phyloP scores from a whole-genome alignment of 441 rosid genomes.

The Brassica hybrid region DNA sequence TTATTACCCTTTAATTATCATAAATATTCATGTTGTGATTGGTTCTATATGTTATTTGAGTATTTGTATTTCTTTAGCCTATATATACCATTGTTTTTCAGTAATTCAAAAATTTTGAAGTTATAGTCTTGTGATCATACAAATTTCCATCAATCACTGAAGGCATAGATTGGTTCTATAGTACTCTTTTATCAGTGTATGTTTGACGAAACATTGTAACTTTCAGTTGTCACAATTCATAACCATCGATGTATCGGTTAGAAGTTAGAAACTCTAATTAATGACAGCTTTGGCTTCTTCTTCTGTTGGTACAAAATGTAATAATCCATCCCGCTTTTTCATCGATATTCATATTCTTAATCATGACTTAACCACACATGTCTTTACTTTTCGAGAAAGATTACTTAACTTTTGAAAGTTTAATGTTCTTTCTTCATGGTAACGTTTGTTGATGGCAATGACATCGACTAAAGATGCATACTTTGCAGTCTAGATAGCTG shows the following conservation, averaged over 20 bases:
- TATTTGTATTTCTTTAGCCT: slow-evolving; percentile 34
- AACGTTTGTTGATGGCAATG: slow-evolving; percentile 41
- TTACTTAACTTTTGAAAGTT: slow-evolving; percentile 40
- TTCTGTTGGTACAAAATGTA: slow-evolving; percentile 34
- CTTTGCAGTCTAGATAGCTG: slow-evolving; percentile 15
- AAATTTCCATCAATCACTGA: background rate
- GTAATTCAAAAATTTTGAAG: background rate
- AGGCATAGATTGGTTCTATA: background rate
- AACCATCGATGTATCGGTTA: slow-evolving; percentile 23
- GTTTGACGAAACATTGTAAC: slow-evolving; percentile 8
- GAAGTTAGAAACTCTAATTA: slow-evolving; percentile 33
- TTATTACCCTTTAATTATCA: slow-evolving; percentile 14
- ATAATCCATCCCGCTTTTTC: slow-evolving; percentile 37
- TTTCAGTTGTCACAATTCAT: slow-evolving; percentile 27
- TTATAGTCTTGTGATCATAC: background rate
- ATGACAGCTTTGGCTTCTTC: slow-evolving; percentile 29
- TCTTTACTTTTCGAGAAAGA: slow-evolving; percentile 34
- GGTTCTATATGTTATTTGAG: slow-evolving; percentile 31
- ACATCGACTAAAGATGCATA: slow-evolving; percentile 32
- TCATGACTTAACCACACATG: slow-evolving; percentile 38
- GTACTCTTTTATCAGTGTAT: background rate
- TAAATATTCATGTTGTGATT: slow-evolving; percentile 50
- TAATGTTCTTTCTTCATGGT: slow-evolving; percentile 47
- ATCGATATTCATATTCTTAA: slow-evolving; percentile 35
- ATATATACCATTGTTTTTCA: slow-evolving; percentile 14